Base-by-base conservation (phyloP, 2,329 filamentous ascomycete species). In the Aureobasidium lini region DNA sequence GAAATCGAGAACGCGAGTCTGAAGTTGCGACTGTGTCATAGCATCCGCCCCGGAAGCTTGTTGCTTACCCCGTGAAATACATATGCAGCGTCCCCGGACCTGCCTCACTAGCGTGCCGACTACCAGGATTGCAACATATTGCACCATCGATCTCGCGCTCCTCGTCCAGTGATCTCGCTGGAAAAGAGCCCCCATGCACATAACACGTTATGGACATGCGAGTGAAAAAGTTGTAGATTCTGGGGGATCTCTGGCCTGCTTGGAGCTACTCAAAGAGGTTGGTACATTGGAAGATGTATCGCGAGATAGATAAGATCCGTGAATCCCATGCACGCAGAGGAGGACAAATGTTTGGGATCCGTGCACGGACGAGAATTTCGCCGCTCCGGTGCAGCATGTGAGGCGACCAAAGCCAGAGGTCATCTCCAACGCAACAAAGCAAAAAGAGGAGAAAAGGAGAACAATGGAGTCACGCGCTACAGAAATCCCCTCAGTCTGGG, bases 401-500 rank as follows among this genome's bases (percentile, higher is more conserved):
- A 53, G 13, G 37, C 37, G 36, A 40, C 49, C 49, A 44, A 54
- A 42, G 40, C 52, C 52, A 56, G 16, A 56, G n/a, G 6, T 43
- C 37, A 54, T 18, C 39, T 13, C 40, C 39, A 46, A 36, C 31
- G 52, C 52, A 56, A 31, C 39, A 46, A 56, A 56, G 32, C 36
- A 54, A 43, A 56, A 56, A 46, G 37, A 56, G 40, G 40, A 56
- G 40, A 43, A 57, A 36, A 52, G 40, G 34, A 44, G 42, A 44
- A 39, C 31, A 44, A 57, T 48, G 43, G 54, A 57, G 42, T 39
- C 54, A 47, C 54, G 54, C 54, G 43, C 60, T 43, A 36, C 54
- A 57, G 43, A 75, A 28, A 75, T 80, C 13, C 79, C 82, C 2
- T 82, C 80, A 4, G 79, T 79, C 11, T 74, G 76, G 13, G 81